These are phyloP conservation scores for Canavalia gladiata DNA, from an alignment of 306 rosid genomes.

Conservation along the genomic window DNA sequence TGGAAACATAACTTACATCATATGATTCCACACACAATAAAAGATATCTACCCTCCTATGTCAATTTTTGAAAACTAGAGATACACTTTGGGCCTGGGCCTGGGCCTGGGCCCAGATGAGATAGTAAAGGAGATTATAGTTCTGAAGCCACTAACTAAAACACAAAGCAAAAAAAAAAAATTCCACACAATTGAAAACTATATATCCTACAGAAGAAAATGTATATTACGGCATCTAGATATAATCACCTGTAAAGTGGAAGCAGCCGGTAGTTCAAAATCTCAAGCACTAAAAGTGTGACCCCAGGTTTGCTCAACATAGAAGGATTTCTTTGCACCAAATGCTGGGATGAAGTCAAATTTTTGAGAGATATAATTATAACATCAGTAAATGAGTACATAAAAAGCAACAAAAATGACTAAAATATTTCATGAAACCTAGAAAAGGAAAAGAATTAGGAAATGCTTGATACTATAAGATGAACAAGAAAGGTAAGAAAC, in stretches of 20 bases:
- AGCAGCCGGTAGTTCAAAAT: constrained; percentile 95
- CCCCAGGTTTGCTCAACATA: constrained; percentile 93
- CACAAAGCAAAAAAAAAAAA: background rate
- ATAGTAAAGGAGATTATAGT: constrained; percentile 18
- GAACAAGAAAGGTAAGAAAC: constrained; percentile 40
- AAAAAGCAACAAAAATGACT: constrained; percentile 16
- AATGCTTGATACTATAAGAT: constrained; percentile 29
- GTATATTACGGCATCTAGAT: constrained; percentile 15
- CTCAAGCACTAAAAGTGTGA: constrained; percentile 94
- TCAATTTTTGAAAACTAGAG: constrained; percentile 32
- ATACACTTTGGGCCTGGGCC: constrained; percentile 24
- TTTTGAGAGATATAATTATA: constrained; percentile 41
- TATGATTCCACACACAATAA: constrained; percentile 1
- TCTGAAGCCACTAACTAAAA: constrained; percentile 18
- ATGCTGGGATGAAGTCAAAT: constrained; percentile 65
- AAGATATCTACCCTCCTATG: constrained; percentile 31
- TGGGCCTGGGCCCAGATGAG: constrained; percentile 25
- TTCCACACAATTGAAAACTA: constrained; percentile 25
- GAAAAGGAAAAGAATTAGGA: constrained; percentile 31
- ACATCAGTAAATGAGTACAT: background rate
- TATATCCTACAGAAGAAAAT: background rate
- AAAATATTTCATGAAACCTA: constrained; percentile 33
- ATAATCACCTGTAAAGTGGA: constrained; percentile 91
- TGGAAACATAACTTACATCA: constrained; percentile 39
- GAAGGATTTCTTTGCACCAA: constrained; percentile 84